These are phyloP conservation scores for Coprinellus micaceus DNA, from an alignment of 768 basidiomycete genomes.

Conservation along the genomic window DNA sequence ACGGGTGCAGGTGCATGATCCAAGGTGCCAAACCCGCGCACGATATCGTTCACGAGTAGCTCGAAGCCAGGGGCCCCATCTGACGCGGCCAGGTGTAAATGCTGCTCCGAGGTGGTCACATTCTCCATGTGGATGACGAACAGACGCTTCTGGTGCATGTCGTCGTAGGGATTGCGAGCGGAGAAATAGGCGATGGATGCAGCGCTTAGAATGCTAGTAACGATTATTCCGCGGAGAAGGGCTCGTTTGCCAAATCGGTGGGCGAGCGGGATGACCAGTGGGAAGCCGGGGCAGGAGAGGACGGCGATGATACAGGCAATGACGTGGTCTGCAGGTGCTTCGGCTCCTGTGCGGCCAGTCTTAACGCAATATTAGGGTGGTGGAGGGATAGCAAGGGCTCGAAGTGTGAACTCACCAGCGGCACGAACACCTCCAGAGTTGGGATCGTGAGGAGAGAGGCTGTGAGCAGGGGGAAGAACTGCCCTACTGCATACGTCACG, in stretches of 20 bases:
- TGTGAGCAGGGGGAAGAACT: conserved; percentile 49
- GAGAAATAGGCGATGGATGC: conserved; percentile 60
- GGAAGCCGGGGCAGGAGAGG: conserved; percentile 53
- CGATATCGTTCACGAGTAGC: conserved; percentile 57
- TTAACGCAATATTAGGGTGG: conserved; percentile 23
- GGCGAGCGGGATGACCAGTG: conserved; percentile 64
- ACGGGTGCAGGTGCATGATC: conserved; percentile 41
- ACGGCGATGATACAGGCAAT: conserved; percentile 73
- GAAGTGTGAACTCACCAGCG: conserved; percentile 50
- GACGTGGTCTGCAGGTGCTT: conserved; percentile 85
- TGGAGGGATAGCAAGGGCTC: neutral
- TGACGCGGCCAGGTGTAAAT: conserved; percentile 77
- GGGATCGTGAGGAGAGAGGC: conserved; percentile 57
- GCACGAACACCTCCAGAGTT: conserved; percentile 85
- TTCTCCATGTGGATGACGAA: conserved; percentile 86
- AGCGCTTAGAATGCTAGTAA: conserved; percentile 44
- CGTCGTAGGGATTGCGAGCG: conserved; percentile 64
- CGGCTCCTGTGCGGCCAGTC: conserved; percentile 80
- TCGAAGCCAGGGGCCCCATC: conserved; percentile 80
- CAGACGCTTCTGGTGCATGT: conserved; percentile 81
- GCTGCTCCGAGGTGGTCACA: conserved; percentile 69
- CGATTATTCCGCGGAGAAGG: conserved; percentile 37
- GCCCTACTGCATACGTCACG: conserved; percentile 61
- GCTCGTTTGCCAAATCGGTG: conserved; percentile 58
- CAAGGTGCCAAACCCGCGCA: conserved; percentile 51